These are phyloP conservation scores for Cladosporium velox DNA, from an alignment of 2,329 filamentous ascomycete genomes.

Conservation along the genomic window DNA sequence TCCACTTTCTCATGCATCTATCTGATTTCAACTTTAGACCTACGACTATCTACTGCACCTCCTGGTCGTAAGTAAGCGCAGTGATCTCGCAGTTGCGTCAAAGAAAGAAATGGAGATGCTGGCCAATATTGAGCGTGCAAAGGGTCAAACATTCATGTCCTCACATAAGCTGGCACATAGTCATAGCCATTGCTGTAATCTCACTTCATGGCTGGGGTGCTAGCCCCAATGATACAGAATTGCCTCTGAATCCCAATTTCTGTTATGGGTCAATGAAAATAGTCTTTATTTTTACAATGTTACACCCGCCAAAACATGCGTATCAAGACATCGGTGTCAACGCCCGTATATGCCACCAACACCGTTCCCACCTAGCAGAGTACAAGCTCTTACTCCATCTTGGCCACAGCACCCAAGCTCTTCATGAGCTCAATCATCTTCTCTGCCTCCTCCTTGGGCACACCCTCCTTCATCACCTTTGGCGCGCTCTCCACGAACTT, in stretches of 20 bases:
- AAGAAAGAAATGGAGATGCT: background rate
- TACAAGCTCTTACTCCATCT: constrained; percentile 71
- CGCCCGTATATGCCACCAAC: constrained; percentile 19
- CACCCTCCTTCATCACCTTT: constrained; percentile 98
- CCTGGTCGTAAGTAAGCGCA: background rate
- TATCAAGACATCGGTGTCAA: constrained; percentile 21
- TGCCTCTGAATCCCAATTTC: background rate
- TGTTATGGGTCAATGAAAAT: constrained; percentile 6
- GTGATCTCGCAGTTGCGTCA: background rate
- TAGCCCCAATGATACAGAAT: background rate
- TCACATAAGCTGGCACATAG: background rate
- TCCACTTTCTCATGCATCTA: background rate
- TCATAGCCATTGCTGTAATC: background rate
- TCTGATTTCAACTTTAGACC: background rate
- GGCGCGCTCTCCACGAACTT: constrained; percentile 99
- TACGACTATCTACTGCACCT: background rate
- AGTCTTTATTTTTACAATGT: constrained; percentile 20
- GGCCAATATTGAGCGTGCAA: background rate
- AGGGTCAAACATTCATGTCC: background rate
- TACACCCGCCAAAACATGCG: constrained; percentile 15
- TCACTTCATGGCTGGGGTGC: background rate
- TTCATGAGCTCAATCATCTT: constrained; percentile 97
- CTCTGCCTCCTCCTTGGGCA: constrained; percentile 98
- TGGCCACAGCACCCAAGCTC: constrained; percentile 82
- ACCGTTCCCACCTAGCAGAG: constrained; percentile 6